Evolutionary conservation across 768 basidiomycete species (phyloP), one percentile per base, ranked within the genome.

Genomic region (Mycena filopes): DNA sequence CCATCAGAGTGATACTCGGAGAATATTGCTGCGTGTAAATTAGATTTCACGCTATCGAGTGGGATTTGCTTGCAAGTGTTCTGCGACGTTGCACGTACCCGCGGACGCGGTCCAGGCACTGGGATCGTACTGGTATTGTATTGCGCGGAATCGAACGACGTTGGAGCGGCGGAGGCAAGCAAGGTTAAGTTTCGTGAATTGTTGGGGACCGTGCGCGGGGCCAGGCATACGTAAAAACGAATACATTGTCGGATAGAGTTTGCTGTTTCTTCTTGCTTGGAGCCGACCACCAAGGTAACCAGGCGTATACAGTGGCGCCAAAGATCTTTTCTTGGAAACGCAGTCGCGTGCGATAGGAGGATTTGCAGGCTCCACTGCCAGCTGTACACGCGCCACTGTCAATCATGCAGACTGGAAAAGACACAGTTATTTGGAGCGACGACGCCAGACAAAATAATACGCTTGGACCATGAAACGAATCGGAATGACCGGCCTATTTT

Each of bases 201-300:
- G 36, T 36, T 36, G 36, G 9, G 11, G 9, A 9, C 36, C n/a
- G n/a, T 28, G 28, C 25, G 11, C 6, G 28, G 51, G 41, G 23
- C 36, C 54, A 26, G 20, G 48, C 31, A 42, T 29, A 66, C 65
- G 65, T 66, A 61, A 66, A 53, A 28, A 29, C 31, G 54, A 65
- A 69, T 65, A 69, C 67, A 9, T 61, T 69, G 67, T 69, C 67
- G 59, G 9, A 40, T 68, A 68, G 16, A 56, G 67, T 68, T 68
- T 36, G 48, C 26, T 58, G 63, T 58, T 64, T 51, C 48, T 43
- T 12, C 28, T 28, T 61, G 55, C 49, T 43, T 60, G 46, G 12
- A 13, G 12, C n/a, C 12, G 6, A 15, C 29, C 4, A 0, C 7
- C 18, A 23, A 28, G 42, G 9, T 23, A 53, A 53, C 28, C 33